These are phyloP conservation scores for Fallopia convolvulus DNA, from an alignment of 148 eudicot species.

Conservation along the genomic window DNA sequence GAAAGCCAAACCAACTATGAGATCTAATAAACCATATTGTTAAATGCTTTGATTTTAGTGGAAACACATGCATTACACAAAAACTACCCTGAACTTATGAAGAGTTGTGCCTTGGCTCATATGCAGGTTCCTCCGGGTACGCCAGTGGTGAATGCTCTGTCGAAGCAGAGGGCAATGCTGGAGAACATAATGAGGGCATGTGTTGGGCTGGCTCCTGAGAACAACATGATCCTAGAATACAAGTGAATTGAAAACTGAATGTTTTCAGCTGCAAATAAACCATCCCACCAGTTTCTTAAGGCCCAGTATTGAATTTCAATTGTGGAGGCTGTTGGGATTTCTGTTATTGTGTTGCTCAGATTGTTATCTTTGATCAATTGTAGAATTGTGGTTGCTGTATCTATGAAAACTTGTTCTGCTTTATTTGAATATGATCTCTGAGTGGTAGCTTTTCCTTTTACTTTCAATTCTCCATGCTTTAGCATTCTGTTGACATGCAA, in stretches of 20 bases:
- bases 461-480: background rate
- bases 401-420: background rate
- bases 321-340: background rate
- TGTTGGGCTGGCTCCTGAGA: constrained; percentile 91
- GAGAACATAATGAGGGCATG: constrained; percentile 99
- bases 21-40: background rate
- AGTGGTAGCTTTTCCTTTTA: background rate
- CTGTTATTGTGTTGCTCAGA: background rate
- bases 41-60: background rate
- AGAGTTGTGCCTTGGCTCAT: background rate
- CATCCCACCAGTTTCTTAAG: background rate
- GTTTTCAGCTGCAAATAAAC: background rate
- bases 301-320: background rate
- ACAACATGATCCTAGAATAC: constrained; percentile 98
- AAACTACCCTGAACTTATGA: background rate
- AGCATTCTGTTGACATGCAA: background rate
- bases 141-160: constrained; percentile 93
- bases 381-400: background rate
- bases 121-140: constrained; percentile 94
- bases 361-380: background rate
- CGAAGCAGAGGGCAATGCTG: constrained; percentile 97
- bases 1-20: background rate
- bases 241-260: constrained; percentile 24
- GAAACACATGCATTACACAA: background rate
- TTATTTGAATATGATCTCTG: background rate